Evolutionary conservation across 164 flowering plant species (phyloP).

Genomic region (Chimonanthus praecox): DNA sequence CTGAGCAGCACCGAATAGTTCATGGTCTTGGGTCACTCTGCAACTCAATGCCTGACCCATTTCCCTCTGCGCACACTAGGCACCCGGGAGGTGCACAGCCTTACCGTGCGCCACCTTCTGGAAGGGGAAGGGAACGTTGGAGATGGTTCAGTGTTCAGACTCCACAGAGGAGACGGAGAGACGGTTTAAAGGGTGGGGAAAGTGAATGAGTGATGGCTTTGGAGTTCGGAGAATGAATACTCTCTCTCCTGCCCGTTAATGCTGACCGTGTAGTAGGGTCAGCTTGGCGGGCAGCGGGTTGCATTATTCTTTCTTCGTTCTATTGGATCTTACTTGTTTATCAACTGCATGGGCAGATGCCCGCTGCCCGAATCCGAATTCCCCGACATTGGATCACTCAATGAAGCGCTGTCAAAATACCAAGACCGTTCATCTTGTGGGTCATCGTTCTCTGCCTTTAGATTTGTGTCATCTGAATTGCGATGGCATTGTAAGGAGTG

Average conservation of each 20-base stretch:
- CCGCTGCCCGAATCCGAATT: background rate
- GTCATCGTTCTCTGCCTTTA: background rate
- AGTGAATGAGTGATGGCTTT: background rate
- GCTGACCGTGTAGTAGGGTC: background rate
- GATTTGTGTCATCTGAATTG: background rate
- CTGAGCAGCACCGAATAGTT: conserved; percentile 53
- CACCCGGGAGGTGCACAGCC: conserved; percentile 10
- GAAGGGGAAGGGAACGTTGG: conserved; percentile 15
- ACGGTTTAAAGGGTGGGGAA: background rate
- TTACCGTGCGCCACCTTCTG: conserved; percentile 27
- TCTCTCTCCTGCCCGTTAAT: background rate
- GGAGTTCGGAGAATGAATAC: background rate
- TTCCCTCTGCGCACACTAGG: background rate
- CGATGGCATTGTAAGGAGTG: too few species aligned
- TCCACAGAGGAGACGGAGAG: background rate
- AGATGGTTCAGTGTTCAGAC: too few species aligned
- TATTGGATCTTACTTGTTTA: background rate
- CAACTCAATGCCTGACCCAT: conserved; percentile 34
- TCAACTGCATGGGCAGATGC: background rate
- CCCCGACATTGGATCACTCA: background rate
- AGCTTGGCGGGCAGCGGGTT: background rate
- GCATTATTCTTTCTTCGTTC: background rate
- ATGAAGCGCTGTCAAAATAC: background rate
- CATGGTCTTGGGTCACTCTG: conserved; percentile 39
- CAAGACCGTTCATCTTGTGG: background rate